Evolutionary conservation across 1,139 yeast genomes (phyloP).

Genomic region (Debaryomyces fabryi): DNA sequence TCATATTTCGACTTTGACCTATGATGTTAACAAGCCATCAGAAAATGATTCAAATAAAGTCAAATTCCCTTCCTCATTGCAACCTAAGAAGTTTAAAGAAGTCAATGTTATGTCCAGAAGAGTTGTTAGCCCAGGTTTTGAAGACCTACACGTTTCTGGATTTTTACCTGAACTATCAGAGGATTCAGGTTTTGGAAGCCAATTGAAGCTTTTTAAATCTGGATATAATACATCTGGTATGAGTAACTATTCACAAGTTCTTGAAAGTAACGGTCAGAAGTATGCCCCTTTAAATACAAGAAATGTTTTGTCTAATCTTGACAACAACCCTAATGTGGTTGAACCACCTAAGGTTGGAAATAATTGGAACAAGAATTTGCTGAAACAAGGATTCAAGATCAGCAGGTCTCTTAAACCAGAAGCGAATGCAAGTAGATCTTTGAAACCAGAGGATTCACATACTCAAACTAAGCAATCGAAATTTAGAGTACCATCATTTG

Average conservation of each 20-base stretch:
- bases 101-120: conserved; percentile 48
- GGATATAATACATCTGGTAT: conserved; percentile 19
- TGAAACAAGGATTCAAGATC: background rate
- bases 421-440: background rate
- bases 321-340: conserved; percentile 19
- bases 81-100: conserved; percentile 41
- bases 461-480: conserved; percentile 23
- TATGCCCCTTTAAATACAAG: conserved; percentile 32
- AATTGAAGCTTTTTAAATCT: conserved; percentile 32
- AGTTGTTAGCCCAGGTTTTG: conserved; percentile 42
- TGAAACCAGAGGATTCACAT: background rate
- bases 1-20: conserved; percentile 10
- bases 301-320: conserved; percentile 32
- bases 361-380: conserved; percentile 1
- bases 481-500: conserved; percentile 49
- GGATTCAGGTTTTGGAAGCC: conserved; percentile 50
- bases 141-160: conserved; percentile 41
- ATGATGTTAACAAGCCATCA: conserved; percentile 3
- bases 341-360: conserved; percentile 27
- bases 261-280: conserved; percentile 25
- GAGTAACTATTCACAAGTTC: conserved; percentile 21
- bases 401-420: background rate
- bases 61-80: conserved; percentile 28
- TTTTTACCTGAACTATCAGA: conserved; percentile 51
- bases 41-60: conserved; percentile 11